Evolutionary conservation across 352 stramenopile genomes (phyloP).

Genomic region (Achlya hypogyna): DNA sequence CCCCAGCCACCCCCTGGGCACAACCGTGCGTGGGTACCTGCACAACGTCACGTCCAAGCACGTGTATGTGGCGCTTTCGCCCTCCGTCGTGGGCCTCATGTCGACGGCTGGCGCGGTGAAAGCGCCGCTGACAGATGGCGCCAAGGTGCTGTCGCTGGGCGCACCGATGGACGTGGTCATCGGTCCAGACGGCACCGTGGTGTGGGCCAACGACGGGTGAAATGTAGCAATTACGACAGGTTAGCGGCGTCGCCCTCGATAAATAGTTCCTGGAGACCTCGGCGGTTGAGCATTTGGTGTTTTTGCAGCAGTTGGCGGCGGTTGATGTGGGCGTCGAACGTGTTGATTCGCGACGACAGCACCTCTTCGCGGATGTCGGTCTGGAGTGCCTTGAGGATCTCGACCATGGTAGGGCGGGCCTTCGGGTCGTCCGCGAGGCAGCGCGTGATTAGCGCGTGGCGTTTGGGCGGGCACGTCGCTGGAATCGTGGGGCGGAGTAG

Average conservation of each 20-base stretch:
- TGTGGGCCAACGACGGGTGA: background rate
- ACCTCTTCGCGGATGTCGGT: conserved; percentile 65
- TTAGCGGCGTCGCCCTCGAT: background rate
- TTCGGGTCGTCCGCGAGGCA: conserved; percentile 55
- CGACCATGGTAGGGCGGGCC: conserved; percentile 59
- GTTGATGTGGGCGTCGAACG: conserved; percentile 46
- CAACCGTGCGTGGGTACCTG: background rate
- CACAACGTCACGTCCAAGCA: conserved; percentile 3
- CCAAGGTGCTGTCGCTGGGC: background rate
- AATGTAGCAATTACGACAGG: too few species aligned
- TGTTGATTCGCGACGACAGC: conserved; percentile 53
- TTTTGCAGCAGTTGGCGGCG: conserved; percentile 62
- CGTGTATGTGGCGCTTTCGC: conserved; percentile 4
- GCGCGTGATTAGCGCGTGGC: conserved; percentile 52
- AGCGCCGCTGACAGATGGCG: background rate
- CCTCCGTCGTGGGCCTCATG: background rate
- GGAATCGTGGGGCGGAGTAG: conserved; percentile 58
- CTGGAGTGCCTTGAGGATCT: conserved; percentile 63
- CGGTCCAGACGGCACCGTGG: background rate
- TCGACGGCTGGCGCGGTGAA: background rate
- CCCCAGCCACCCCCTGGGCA: background rate
- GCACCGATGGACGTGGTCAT: background rate
- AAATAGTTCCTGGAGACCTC: conserved; percentile 53
- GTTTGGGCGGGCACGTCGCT: conserved; percentile 38
- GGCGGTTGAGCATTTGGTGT: conserved; percentile 65